A percentile compares a stretch with the other conserved stretches of the same genome.
Evolutionary conservation across 1,284 basidiomycete genomes (phyloP).

Genomic region (Rhodotorula mucilaginosa): DNA sequence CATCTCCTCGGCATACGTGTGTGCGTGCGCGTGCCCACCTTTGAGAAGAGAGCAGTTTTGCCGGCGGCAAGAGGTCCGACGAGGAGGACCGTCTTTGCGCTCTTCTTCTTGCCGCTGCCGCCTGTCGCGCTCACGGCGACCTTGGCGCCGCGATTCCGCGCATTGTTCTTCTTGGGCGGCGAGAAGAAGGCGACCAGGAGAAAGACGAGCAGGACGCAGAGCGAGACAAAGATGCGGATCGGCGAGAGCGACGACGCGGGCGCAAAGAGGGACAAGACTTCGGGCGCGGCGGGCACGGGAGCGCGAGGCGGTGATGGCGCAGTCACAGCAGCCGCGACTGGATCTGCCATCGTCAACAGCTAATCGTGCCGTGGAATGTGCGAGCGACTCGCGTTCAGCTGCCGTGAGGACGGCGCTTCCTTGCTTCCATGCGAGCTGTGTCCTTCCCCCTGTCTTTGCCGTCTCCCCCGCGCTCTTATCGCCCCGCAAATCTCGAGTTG

Average conservation of each 20-base stretch:
- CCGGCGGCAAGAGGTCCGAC: constrained; percentile 40
- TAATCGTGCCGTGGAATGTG: not conserved
- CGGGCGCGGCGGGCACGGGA: not conserved
- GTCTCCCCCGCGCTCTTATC: too few species aligned
- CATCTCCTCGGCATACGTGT: too few species aligned
- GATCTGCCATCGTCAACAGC: not conserved
- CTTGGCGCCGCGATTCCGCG: not conserved
- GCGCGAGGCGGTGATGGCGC: not conserved
- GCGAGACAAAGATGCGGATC: constrained; percentile 24
- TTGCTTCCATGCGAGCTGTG: too few species aligned
- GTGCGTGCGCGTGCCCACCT: constrained; percentile 20
- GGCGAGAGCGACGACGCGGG: constrained; percentile 7
- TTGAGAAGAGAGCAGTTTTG: constrained; percentile 42
- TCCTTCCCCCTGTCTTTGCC: too few species aligned
- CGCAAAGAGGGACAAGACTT: constrained; percentile 7
- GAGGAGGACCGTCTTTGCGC: constrained; percentile 29
- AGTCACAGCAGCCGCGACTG: not conserved
- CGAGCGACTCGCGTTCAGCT: not conserved
- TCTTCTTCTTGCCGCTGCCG: not conserved
- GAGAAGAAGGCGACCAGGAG: constrained; percentile 13
- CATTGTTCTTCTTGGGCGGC: not conserved
- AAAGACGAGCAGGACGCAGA: constrained; percentile 29
- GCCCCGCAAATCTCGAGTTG: too few species aligned
- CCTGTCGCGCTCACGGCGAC: constrained; percentile 1
- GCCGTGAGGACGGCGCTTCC: too few species aligned